Evolutionary conservation across 2,329 filamentous ascomycete genomes (phyloP), one percentile per base, ranked within the genome.

Genomic region (Phoma sp.): DNA sequence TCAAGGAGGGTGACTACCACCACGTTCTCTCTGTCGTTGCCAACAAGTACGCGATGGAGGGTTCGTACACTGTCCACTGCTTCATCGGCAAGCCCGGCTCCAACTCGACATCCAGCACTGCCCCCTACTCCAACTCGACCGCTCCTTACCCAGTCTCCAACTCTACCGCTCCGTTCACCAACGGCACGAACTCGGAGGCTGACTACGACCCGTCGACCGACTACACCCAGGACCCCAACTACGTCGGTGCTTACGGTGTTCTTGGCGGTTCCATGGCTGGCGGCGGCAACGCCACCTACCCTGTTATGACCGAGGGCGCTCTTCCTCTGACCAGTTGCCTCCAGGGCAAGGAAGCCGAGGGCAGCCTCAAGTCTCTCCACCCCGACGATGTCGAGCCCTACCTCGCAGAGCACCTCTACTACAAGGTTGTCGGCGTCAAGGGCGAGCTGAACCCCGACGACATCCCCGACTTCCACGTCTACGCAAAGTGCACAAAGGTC

Each of bases 11-110:
- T 49, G 73, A 74, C 60, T 70, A 74, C 64, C 58, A 74, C 62
- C 69, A 68, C 47, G 64, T 75, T 21, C 63, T 74, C 36, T 65
- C 63, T 48, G 52, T 75, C 44, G 58, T 65, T 19, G 71, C 71
- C 45, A 62, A 70, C 68, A 74, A 74, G 67, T 72, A 60, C 56
- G 69, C 63, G 8, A 60, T 76, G 22, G 63, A 65, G 13, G 74
- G 72, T 35, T 74, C 73, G n/a, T 75, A 74, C 63, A 65, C 63
- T 8, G 61, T 75, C 27, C 67, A 73, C 63, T 72, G 70, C 71
- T 74, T 70, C 65, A 57, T 76, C 45, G 72, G 72, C 57, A 65
- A 70, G 56, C 51, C 55, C 33, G 43, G 49, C 49, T 57, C 53
- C 45, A 69, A 71, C 65, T 67, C 64, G 13, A 69, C 67, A 13